Conservation (phyloP, 1,284 basidiomycete species). For the Heliocybe sulcata region DNA sequence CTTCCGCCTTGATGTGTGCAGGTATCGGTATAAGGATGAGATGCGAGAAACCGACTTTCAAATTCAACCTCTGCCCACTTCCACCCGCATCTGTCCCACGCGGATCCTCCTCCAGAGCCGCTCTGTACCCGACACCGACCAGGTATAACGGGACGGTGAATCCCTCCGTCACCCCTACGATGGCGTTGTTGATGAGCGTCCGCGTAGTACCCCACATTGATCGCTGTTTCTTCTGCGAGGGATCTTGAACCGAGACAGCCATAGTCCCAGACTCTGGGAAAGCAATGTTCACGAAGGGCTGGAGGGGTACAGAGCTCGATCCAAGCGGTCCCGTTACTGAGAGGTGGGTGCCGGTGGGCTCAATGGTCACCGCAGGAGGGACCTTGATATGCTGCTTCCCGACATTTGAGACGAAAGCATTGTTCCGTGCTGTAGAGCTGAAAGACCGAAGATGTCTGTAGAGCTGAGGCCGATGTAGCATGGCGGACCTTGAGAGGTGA, state of each 20-base stretch:
- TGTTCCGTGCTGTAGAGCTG: constrained; percentile 31
- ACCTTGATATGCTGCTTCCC: constrained; percentile 74
- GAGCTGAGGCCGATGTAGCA: constrained; percentile 14
- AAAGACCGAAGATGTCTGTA: constrained; percentile 30
- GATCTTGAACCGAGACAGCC: constrained; percentile 65
- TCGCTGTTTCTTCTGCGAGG: constrained; percentile 69
- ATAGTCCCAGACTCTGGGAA: constrained; percentile 42
- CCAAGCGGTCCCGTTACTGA: constrained; percentile 75
- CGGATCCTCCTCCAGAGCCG: constrained; percentile 83
- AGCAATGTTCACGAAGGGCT: constrained; percentile 61
- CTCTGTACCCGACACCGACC: constrained; percentile 95
- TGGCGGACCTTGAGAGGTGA: constrained; percentile 4
- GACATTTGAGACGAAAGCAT: constrained; percentile 59
- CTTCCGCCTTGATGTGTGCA: constrained; percentile 68
- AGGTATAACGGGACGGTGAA: constrained; percentile 81
- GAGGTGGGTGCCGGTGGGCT: constrained; percentile 43
- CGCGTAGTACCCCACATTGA: constrained; percentile 93
- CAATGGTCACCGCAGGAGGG: constrained; percentile 61
- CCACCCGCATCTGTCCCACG: constrained; percentile 48
- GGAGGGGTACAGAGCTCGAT: constrained; percentile 58
- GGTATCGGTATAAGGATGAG: constrained; percentile 81
- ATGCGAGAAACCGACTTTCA: constrained; percentile 93
- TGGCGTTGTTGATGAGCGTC: constrained; percentile 84
- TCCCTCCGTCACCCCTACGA: constrained; percentile 85
- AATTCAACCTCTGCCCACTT: constrained; percentile 62